A percentile compares a stretch with the other conserved stretches of the same genome.
Conservation (phyloP, 2,329 filamentous ascomycete genomes). For the Ceratocystis variospora region DNA sequence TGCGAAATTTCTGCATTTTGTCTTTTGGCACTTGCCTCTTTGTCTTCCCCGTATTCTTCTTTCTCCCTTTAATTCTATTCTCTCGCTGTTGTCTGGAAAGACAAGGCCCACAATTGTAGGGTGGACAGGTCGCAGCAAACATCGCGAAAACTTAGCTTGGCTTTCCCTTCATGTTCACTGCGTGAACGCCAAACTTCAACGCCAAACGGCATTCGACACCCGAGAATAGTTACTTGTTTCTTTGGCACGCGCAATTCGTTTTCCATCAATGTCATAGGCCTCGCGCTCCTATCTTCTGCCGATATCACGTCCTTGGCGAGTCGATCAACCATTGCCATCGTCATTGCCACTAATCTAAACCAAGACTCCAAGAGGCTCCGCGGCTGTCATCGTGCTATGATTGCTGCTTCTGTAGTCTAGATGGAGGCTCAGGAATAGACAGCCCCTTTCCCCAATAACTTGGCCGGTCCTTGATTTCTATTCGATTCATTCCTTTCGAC, state of each 20-base stretch:
- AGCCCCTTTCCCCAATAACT: conserved; percentile 7
- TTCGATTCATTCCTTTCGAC: conserved; percentile 13
- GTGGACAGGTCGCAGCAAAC: not conserved
- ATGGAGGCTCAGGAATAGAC: conserved; percentile 14
- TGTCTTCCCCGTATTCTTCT: not conserved
- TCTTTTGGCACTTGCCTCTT: not conserved
- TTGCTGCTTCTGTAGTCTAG: conserved; percentile 8
- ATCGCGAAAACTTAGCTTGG: not conserved
- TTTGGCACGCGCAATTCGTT: not conserved
- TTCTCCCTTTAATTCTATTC: conserved; percentile 3
- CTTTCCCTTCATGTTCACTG: not conserved
- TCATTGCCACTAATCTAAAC: not conserved
- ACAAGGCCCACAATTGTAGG: conserved; percentile 13
- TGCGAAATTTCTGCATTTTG: not conserved
- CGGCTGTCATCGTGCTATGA: conserved; percentile 4
- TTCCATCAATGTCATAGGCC: conserved; percentile 21
- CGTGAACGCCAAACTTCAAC: not conserved
- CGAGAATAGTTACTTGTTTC: not conserved
- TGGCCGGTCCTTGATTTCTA: conserved; percentile 17
- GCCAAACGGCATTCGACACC: not conserved
- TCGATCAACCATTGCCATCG: not conserved
- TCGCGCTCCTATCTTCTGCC: not conserved
- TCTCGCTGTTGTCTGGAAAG: not conserved
- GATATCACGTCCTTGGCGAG: not conserved
- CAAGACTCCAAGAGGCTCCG: not conserved